These are phyloP conservation scores for Penicillium sp. DNA, from an alignment of 2,329 filamentous ascomycete species.

Conservation along the genomic window DNA sequence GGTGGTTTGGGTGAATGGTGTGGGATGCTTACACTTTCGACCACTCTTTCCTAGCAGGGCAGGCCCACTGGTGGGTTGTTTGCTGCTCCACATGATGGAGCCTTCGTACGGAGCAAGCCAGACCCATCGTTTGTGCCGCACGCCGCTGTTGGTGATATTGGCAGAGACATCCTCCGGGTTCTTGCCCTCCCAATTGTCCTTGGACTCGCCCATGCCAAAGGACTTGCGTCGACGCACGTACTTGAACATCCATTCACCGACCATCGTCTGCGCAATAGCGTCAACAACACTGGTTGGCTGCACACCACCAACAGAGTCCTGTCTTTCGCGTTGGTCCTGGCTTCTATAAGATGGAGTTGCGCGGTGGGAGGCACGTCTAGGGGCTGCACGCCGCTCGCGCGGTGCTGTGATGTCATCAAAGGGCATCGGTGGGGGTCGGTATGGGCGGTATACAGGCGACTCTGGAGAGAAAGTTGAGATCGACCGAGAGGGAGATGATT, in stretches of 20 bases:
- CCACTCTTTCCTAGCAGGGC: constrained; percentile 92
- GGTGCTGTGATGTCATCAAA: constrained; percentile 67
- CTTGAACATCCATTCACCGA: constrained; percentile 70
- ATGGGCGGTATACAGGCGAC: constrained; percentile 55
- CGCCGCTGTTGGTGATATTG: constrained; percentile 65
- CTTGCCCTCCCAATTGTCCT: constrained; percentile 53
- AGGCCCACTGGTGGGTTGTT: constrained; percentile 85
- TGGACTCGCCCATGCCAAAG: constrained; percentile 68
- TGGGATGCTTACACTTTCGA: constrained; percentile 74
- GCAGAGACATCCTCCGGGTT: constrained; percentile 69
- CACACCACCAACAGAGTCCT: constrained; percentile 57
- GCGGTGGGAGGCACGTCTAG: constrained; percentile 25
- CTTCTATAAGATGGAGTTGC: constrained; percentile 27
- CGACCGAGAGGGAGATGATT: constrained; percentile 59
- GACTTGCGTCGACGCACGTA: constrained; percentile 68
- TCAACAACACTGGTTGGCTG: constrained; percentile 84
- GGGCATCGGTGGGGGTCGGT: constrained; percentile 66
- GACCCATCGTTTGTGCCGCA: constrained; percentile 92
- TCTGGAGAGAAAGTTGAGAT: constrained; percentile 67
- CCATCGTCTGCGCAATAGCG: constrained; percentile 97
- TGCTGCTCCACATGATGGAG: constrained; percentile 96
- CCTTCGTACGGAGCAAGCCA: constrained; percentile 97
- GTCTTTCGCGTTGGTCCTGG: constrained; percentile 31
- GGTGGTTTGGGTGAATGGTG: constrained; percentile 8
- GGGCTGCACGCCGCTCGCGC: constrained; percentile 32